A percentile compares a stretch with the other conserved stretches of the same genome.
Evolutionary conservation across 2,329 filamentous ascomycete species (phyloP).

Genomic region (Arthrocladium fulminans): DNA sequence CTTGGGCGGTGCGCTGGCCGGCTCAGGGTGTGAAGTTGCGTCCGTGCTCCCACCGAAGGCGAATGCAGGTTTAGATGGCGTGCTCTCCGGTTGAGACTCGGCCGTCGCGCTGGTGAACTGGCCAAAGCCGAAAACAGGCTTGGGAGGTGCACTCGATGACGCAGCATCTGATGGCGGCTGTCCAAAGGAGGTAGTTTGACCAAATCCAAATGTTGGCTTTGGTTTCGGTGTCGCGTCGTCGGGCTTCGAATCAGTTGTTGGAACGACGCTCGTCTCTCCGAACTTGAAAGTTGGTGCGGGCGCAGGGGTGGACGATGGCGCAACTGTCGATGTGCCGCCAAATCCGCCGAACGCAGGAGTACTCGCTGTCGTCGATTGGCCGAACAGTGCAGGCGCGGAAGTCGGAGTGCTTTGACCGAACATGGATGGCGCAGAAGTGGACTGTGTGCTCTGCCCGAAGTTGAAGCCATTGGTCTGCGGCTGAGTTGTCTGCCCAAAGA

Average conservation of each 20-base stretch:
- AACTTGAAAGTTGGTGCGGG: constrained; percentile 9
- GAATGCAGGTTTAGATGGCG: not conserved
- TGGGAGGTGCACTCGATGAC: constrained; percentile 4
- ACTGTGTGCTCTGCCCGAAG: not conserved
- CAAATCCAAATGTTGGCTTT: constrained; percentile 14
- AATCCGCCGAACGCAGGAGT: not conserved
- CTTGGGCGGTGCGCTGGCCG: not conserved
- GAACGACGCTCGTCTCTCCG: not conserved
- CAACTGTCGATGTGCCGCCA: not conserved
- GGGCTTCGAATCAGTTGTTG: not conserved
- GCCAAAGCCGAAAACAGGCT: constrained; percentile 11
- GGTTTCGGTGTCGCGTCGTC: constrained; percentile 9
- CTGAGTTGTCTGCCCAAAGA: constrained; percentile 14
- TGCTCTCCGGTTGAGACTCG: not conserved
- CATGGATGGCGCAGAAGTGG: not conserved
- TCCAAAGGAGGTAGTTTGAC: constrained; percentile 13
- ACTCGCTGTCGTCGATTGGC: not conserved
- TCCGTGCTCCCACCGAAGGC: not conserved
- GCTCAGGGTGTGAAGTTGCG: not conserved
- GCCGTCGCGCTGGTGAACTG: no score
- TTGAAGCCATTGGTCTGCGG: constrained; percentile 13
- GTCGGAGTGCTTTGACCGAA: constrained; percentile 6
- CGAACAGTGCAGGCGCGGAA: not conserved
- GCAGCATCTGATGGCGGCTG: constrained; percentile 11
- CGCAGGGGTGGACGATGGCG: not conserved